phyloP scores from a whole-genome alignment of 2,329 filamentous ascomycete genomes.

The Phialocephala subalpina region DNA sequence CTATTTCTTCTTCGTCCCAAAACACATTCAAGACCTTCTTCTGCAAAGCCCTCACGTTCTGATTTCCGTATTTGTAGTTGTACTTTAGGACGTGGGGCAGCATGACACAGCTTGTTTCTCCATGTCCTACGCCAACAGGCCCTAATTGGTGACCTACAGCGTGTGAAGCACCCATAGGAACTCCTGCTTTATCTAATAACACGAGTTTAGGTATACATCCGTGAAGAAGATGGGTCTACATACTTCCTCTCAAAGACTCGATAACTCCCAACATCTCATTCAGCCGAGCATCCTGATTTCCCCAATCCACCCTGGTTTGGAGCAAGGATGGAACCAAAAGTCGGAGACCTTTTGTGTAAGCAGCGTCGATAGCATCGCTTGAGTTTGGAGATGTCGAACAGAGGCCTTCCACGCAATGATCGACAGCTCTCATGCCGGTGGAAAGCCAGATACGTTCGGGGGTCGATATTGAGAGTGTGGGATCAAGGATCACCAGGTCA shows the following conservation, averaged over 20 bases:
- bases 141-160: slow-evolving; percentile 53
- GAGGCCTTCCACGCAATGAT: not conserved
- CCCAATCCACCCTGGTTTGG: slow-evolving; percentile 2
- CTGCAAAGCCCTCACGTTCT: slow-evolving; percentile 29
- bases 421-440: not conserved
- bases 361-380: not conserved
- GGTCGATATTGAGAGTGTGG: not conserved
- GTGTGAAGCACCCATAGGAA: slow-evolving; percentile 47
- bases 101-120: slow-evolving; percentile 65
- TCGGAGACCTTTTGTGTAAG: not conserved
- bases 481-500: not conserved
- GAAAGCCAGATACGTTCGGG: not conserved
- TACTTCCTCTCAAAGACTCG: not conserved
- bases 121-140: slow-evolving; percentile 60
- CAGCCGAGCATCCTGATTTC: slow-evolving; percentile 10
- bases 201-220: not conserved
- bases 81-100: slow-evolving; percentile 64
- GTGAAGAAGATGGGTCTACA: not conserved
- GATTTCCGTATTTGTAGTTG: slow-evolving; percentile 48
- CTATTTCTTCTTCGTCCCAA: not conserved
- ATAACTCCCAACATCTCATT: not conserved
- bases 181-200: not conserved
- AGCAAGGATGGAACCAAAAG: slow-evolving; percentile 1
- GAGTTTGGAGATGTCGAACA: not conserved
- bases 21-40: slow-evolving; percentile 27